Percentiles rank a stretch among this genome's conserved stretches.
Conservation (phyloP, 176 grass and related monocot species). For the Zea luxurians region DNA sequence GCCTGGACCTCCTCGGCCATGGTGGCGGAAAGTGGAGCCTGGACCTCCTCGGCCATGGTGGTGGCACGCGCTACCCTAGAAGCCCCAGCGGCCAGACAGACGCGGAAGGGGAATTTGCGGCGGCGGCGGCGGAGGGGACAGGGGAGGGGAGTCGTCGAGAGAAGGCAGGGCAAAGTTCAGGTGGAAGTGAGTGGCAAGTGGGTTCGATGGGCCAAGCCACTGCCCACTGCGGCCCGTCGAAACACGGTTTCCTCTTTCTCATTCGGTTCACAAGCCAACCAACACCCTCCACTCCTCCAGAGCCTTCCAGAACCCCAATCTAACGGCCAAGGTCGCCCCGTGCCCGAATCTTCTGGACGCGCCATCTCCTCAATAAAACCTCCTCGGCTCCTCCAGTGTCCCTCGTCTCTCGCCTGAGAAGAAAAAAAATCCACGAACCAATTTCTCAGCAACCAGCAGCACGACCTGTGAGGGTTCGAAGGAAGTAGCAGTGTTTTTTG, state of each 20-base stretch:
- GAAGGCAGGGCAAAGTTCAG: no score
- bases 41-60: no score
- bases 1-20: neutral
- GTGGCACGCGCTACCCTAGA: neutral
- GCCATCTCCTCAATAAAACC: constrained; percentile 32
- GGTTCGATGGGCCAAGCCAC: no score
- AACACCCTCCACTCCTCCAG: constrained; percentile 24
- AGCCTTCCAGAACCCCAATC: constrained; percentile 45
- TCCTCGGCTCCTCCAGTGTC: neutral
- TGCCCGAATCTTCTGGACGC: constrained; percentile 29
- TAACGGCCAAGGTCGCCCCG: constrained; percentile 32
- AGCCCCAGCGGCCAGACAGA: neutral
- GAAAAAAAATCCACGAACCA: neutral
- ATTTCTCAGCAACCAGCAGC: neutral
- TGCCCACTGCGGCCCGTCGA: no score
- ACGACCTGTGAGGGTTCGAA: neutral
- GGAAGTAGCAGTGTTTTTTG: neutral
- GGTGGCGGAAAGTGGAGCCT: neutral
- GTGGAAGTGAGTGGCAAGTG: no score
- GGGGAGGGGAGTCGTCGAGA: no score
- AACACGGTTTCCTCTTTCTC: no score
- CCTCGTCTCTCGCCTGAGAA: neutral
- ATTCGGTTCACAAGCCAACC: neutral
- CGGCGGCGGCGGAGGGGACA: neutral
- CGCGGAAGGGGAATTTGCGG: constrained; percentile 1